Evolutionary conservation across 164 flowering plant species (phyloP), one percentile per base, ranked within the genome.

Genomic region (Warburgia ugandensis): DNA sequence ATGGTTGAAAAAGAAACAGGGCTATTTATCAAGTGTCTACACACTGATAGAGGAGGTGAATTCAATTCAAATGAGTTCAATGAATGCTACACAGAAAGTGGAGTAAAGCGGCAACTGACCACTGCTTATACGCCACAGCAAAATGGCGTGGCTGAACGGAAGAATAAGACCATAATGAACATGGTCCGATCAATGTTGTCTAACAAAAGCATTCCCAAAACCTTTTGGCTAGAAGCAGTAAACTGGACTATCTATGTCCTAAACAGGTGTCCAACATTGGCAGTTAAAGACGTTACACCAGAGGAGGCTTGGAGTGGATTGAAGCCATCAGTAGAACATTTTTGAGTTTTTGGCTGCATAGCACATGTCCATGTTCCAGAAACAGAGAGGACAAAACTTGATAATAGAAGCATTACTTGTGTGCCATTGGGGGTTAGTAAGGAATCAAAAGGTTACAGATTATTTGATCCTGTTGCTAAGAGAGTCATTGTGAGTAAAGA

Each of bases 1-100:
- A 5, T 41, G 17, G 25, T 41, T 5, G 45, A 41, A 14, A 41
- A 41, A 14, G 4, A 41, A 41, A 41, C 25, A 17, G 45, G 45
- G 7, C 5, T 4, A 5, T 20, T 17, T 14, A 41, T 41, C 12
- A 41, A 45, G 29, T 23, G 30, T 10, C 26, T 45, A 26, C 6
- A 30, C 5, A 45, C 30, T 5, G 48, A 23, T 45, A 45, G 48
- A 45, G 48, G 48, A 4, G 48, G 48, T 23, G 48, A 45, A 16
- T 45, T 23, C 19, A 45, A 17, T 4, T 41, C 45, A 3, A 17
- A 4, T 3, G 45, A 41, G 20, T 41, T 41, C 25, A 41, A 41
- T 23, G 30, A 45, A 16, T 45, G 4, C 13, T 45, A 30, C 5
- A 26, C 23, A 16, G 5, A 45, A 5, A 9, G 26, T 23, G 29